Percentiles rank a stretch among this genome's conserved stretches.
Conservation (phyloP, 345 rosid species). For the Linum lewisii region DNA sequence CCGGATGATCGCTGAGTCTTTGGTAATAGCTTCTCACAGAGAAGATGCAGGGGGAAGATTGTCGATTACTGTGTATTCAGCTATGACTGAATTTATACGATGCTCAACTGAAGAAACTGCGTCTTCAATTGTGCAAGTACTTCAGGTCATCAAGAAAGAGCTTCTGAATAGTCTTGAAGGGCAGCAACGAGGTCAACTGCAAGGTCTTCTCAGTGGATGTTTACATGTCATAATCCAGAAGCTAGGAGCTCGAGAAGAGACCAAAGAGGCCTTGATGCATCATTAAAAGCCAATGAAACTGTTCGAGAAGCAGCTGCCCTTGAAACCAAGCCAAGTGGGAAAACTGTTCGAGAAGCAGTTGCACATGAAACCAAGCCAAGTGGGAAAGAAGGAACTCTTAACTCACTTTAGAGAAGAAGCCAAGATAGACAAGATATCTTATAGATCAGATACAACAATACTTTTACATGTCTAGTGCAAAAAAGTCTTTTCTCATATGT, state of each 20-base stretch:
- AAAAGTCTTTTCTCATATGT: too few relatives aligned
- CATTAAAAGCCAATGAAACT: too few relatives aligned
- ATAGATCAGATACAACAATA: too few relatives aligned
- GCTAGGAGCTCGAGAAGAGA: conserved; percentile 50
- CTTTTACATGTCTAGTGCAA: too few relatives aligned
- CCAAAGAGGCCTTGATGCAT: conserved; percentile 39
- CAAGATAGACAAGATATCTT: too few relatives aligned
- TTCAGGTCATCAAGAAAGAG: conserved; percentile 66
- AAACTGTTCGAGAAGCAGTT: too few relatives aligned
- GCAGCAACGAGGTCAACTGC: conserved; percentile 79
- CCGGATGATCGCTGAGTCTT: conserved; percentile 46
- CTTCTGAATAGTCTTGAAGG: conserved; percentile 62
- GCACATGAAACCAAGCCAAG: too few relatives aligned
- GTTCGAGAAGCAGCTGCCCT: too few relatives aligned
- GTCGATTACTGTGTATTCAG: conserved; percentile 71
- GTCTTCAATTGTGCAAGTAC: conserved; percentile 51
- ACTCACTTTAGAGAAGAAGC: too few relatives aligned
- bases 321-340: too few relatives aligned
- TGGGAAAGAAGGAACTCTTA: too few relatives aligned
- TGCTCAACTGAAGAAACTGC: conserved; percentile 62
- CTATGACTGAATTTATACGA: conserved; percentile 81
- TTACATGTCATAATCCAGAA: conserved; percentile 94
- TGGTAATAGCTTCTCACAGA: conserved; percentile 65
- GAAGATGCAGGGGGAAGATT: conserved; percentile 58
- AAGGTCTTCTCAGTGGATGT: conserved; percentile 86